Base-by-base conservation (phyloP, 106 monocot species). In the Posidonia australis region DNA sequence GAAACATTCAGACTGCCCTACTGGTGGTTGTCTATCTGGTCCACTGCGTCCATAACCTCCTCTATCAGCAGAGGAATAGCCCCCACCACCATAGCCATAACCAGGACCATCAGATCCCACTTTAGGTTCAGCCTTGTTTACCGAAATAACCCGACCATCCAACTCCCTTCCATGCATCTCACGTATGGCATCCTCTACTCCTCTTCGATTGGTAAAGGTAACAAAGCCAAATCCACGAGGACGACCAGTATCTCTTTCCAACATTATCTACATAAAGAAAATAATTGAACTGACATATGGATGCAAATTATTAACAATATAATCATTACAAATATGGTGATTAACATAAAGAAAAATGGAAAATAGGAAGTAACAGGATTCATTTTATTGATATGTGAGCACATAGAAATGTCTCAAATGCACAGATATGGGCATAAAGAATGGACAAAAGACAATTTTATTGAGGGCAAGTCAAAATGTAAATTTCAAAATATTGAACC, bases 181-280 rank as follows among this genome's bases (percentile, higher is more conserved):
- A 22, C 53, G 60, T 26, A 96, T 96, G 20, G 96, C 82, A 62
- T 63, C 76, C 23, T 96, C 90, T 77, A 87, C 75, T 42, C 82
- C 84, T 17, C 82, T 71, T 69, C 80, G 73, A 58, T 96, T 84
- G 16, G 84, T 32, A 68, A 90, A 96, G 9, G 96, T 96, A 20
- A 96, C 90, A 76, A 96, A 96, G 16, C 96, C 96, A 77, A 96
- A 96, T 65, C 96, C 96, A 66, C 96, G 86, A 48, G 96, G 90
- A 3, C 96, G 82, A 3, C 90, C 87, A 13, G 84, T 84, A 36
- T 96, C 87, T 67, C 96, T 87, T 16, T 96, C 90, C 67, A 72
- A 21, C 81, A 96, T 90, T 49, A 96, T 76, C 96, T 96, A 72
- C 58, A 31, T 17, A 54, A 30, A 58, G 19, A n/a, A 62, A 42